Evolutionary conservation across 2,329 filamentous ascomycete genomes (phyloP).

Genomic region (Penicillium psychrosexuale): DNA sequence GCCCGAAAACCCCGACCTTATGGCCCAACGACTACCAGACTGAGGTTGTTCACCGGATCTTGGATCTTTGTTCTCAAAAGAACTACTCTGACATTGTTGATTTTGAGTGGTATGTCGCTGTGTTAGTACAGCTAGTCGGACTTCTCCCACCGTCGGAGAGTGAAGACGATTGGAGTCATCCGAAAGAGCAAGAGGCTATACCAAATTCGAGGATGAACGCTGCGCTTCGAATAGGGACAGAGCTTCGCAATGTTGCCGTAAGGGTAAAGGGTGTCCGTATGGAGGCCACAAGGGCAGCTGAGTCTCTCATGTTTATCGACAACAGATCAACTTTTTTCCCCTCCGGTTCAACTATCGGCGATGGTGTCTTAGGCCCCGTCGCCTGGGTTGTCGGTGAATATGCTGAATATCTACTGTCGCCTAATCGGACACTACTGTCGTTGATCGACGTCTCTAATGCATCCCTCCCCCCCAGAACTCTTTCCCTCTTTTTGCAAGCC

Average conservation of each 20-base stretch:
- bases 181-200: slow-evolving; percentile 12
- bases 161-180: slow-evolving; percentile 22
- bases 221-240: slow-evolving; percentile 64
- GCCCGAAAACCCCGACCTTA: slow-evolving; percentile 46
- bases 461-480: slow-evolving; percentile 60
- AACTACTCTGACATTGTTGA: slow-evolving; percentile 83
- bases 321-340: slow-evolving; percentile 59
- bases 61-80: slow-evolving; percentile 84
- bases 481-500: slow-evolving; percentile 80
- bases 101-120: slow-evolving; percentile 96
- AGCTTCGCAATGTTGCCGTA: slow-evolving; percentile 86
- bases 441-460: slow-evolving; percentile 66
- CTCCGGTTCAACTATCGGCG: slow-evolving; percentile 48
- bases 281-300: slow-evolving; percentile 78
- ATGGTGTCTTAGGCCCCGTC: slow-evolving; percentile 68
- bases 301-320: slow-evolving; percentile 63
- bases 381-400: slow-evolving; percentile 91
- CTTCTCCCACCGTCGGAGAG: slow-evolving; percentile 44
- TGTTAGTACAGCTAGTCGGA: slow-evolving; percentile 79
- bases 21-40: slow-evolving; percentile 81
- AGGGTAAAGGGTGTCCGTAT: slow-evolving; percentile 80
- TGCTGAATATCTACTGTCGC: slow-evolving; percentile 64
- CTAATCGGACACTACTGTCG: slow-evolving; percentile 69
- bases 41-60: slow-evolving; percentile 76
- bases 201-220: slow-evolving; percentile 21